Evolutionary conservation across 768 basidiomycete genomes (phyloP).

Genomic region (Podaxis sp.): DNA sequence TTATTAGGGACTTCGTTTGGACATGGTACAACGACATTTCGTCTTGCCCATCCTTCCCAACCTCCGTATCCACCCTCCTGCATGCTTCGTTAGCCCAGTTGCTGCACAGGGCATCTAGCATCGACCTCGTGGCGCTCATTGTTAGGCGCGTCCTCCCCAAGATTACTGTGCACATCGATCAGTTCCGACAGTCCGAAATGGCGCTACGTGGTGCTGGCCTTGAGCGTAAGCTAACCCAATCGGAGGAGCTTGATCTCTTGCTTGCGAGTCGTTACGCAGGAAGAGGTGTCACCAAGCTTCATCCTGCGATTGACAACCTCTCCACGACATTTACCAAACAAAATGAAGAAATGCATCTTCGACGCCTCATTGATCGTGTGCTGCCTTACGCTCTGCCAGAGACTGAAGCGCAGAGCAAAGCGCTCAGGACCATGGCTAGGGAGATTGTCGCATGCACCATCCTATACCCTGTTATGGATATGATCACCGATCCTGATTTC

Average conservation of each 20-base stretch:
- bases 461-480: constrained; percentile 85
- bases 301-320: constrained; percentile 85
- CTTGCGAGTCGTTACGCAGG: constrained; percentile 80
- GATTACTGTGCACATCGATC: constrained; percentile 85
- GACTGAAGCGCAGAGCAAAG: constrained; percentile 69
- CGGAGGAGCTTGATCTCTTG: constrained; percentile 85
- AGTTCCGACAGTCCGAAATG: constrained; percentile 87
- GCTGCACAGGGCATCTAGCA: constrained; percentile 48
- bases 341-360: constrained; percentile 84
- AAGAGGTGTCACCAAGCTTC: constrained; percentile 64
- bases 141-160: constrained; percentile 88
- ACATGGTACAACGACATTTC: constrained; percentile 90
- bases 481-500: constrained; percentile 94
- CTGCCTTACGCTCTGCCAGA: constrained; percentile 76
- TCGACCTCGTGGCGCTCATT: constrained; percentile 75
- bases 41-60: constrained; percentile 84
- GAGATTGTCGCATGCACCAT: constrained; percentile 85
- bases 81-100: constrained; percentile 65
- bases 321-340: constrained; percentile 89
- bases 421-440: constrained; percentile 69
- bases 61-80: constrained; percentile 74
- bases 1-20: constrained; percentile 84
- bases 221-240: constrained; percentile 82
- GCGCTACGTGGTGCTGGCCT: constrained; percentile 80
- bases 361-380: constrained; percentile 65